These are phyloP conservation scores for Peribolospora kevripleyi DNA, from an alignment of 768 basidiomycete genomes.

Conservation along the genomic window DNA sequence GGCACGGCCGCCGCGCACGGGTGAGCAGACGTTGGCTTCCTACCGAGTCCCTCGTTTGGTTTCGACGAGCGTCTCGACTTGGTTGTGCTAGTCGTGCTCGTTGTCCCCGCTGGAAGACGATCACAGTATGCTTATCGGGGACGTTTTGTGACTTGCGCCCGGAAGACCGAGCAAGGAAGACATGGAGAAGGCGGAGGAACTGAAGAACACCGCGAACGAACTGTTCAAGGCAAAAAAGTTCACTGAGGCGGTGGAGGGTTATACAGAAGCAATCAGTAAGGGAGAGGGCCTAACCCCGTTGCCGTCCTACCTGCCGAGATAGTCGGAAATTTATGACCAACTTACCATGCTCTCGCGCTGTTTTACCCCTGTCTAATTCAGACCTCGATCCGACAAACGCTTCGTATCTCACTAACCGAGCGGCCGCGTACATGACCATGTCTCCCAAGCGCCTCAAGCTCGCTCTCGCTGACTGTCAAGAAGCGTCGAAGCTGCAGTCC, in stretches of 20 bases:
- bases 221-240: constrained; percentile 45
- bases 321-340: constrained; percentile 1
- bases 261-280: constrained; percentile 48
- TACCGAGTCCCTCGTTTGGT: too few species aligned
- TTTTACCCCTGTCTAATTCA: constrained; percentile 12
- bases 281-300: constrained; percentile 2
- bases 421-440: constrained; percentile 58
- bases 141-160: too few species aligned
- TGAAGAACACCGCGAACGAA: background rate
- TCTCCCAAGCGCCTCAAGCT: constrained; percentile 37
- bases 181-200: too few species aligned
- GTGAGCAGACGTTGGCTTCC: too few species aligned
- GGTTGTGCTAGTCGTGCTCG: too few species aligned
- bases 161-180: too few species aligned
- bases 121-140: too few species aligned
- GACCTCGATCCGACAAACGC: constrained; percentile 42
- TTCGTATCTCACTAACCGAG: constrained; percentile 59
- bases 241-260: constrained; percentile 43
- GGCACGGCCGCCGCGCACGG: too few species aligned
- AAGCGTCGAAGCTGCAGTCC: constrained; percentile 41
- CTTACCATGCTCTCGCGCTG: background rate
- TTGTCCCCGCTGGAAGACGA: too few species aligned
- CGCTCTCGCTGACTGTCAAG: constrained; percentile 57
- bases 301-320: constrained; percentile 13
- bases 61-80: too few species aligned